These are phyloP conservation scores for Madurella mycetomatis DNA, from an alignment of 2,329 filamentous ascomycete species.

Conservation along the genomic window DNA sequence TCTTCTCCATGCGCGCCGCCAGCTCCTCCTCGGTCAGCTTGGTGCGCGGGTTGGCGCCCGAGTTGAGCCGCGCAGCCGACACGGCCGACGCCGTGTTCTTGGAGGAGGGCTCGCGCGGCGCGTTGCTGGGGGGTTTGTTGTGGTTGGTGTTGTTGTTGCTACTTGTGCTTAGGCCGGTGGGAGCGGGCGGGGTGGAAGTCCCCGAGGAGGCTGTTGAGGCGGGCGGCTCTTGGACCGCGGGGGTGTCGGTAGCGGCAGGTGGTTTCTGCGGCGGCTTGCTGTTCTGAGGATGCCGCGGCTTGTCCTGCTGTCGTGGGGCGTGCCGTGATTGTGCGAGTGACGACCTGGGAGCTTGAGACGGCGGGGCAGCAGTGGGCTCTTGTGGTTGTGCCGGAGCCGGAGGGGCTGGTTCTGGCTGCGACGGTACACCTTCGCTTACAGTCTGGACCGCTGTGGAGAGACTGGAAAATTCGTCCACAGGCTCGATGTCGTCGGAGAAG, in stretches of 20 bases:
- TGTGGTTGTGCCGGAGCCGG: constrained; percentile 13
- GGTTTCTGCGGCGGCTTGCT: neutral
- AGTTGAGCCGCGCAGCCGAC: constrained; percentile 42
- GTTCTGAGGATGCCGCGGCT: constrained; percentile 21
- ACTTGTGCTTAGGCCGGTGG: neutral
- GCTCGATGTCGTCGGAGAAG: constrained; percentile 60
- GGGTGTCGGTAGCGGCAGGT: neutral
- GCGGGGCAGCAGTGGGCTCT: constrained; percentile 3
- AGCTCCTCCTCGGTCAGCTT: constrained; percentile 59
- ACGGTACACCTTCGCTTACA: neutral
- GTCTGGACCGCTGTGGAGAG: neutral
- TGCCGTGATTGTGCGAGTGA: constrained; percentile 34
- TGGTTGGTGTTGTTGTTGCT: constrained; percentile 2
- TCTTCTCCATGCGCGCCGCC: constrained; percentile 55
- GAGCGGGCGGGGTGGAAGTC: neutral
- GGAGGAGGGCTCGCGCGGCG: constrained; percentile 6
- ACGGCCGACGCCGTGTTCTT: constrained; percentile 32
- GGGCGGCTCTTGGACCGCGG: neutral
- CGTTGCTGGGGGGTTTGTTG: constrained; percentile 3
- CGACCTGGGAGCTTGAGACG: constrained; percentile 22
- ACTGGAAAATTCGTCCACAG: constrained; percentile 33
- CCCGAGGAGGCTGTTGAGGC: neutral
- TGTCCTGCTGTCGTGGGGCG: constrained; percentile 18
- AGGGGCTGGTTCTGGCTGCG: constrained; percentile 2
- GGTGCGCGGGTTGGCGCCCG: constrained; percentile 55